Evolutionary conservation across 179 eudicot genomes (phyloP).

Genomic region (Silene vulgaris): DNA sequence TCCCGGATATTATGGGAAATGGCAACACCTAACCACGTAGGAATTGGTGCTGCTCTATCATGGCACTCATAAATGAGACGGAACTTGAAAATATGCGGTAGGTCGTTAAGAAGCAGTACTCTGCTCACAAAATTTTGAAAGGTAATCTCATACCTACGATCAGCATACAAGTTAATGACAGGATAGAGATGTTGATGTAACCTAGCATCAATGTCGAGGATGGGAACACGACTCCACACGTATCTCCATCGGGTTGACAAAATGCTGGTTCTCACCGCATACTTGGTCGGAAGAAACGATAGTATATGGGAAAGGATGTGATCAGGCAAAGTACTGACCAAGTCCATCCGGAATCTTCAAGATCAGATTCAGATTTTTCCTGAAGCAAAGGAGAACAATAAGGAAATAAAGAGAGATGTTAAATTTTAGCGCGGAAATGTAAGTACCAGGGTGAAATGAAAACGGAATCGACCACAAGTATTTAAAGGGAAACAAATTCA

Average conservation of each 20-base stretch:
- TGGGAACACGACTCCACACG: conserved; percentile 28
- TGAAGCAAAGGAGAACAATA: neutral
- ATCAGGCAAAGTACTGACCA: conserved; percentile 35
- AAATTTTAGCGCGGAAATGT: neutral
- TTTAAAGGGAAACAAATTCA: neutral
- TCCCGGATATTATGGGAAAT: conserved; percentile 22
- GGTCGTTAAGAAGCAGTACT: conserved; percentile 25
- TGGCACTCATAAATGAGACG: conserved; percentile 30
- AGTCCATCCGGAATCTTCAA: conserved; percentile 20
- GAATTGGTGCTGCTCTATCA: conserved; percentile 15
- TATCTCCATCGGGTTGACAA: conserved; percentile 33
- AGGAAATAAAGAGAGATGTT: neutral
- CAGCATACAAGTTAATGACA: conserved; percentile 9
- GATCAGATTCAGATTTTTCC: conserved; percentile 15
- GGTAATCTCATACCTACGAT: conserved; percentile 20
- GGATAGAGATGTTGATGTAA: conserved; percentile 2
- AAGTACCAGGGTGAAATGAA: neutral
- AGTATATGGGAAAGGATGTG: conserved; percentile 28
- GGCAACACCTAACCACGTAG: conserved; percentile 27
- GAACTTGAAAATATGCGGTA: conserved; percentile 21
- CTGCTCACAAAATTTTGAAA: conserved; percentile 28
- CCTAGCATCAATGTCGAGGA: conserved; percentile 24
- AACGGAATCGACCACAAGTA: neutral
- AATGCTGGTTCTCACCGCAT: conserved; percentile 27
- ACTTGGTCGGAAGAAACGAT: conserved; percentile 34